phyloP scores from a whole-genome alignment of 129 eudicot species.

The Lactuca sativa region DNA sequence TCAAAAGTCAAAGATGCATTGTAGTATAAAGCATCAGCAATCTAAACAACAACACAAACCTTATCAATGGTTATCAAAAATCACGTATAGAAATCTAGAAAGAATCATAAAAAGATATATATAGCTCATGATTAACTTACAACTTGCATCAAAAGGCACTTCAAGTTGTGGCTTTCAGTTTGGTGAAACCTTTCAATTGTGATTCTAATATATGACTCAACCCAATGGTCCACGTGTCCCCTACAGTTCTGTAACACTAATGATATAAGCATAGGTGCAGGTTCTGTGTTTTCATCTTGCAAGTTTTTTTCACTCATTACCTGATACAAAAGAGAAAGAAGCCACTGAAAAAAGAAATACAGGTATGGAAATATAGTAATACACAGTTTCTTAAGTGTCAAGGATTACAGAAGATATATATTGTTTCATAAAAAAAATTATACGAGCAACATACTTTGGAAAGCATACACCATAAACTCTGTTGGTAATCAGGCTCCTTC shows the following conservation, averaged over 20 bases:
- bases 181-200: slow-evolving; percentile 70
- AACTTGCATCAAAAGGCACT: slow-evolving; percentile 81
- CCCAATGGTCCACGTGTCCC: slow-evolving; percentile 92
- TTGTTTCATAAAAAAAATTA: too few relatives aligned
- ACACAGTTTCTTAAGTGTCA: too few relatives aligned
- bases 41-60: slow-evolving; percentile 36
- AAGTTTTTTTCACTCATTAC: slow-evolving; percentile 74
- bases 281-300: slow-evolving; percentile 86
- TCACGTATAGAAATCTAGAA: background rate
- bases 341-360: too few relatives aligned
- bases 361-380: too few relatives aligned
- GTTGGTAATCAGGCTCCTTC: slow-evolving; percentile 94
- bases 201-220: slow-evolving; percentile 74
- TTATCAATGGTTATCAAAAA: background rate
- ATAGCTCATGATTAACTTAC: slow-evolving; percentile 33
- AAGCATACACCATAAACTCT: slow-evolving; percentile 82
- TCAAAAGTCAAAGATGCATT: slow-evolving; percentile 61
- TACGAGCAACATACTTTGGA: slow-evolving; percentile 48
- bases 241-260: slow-evolving; percentile 76
- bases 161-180: slow-evolving; percentile 59
- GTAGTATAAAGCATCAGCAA: slow-evolving; percentile 82
- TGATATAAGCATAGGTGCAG: slow-evolving; percentile 90
- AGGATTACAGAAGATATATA: too few relatives aligned
- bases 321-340: slow-evolving; percentile 27
- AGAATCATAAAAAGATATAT: background rate